A percentile compares a stretch with the other conserved stretches of the same genome.
Conservation (phyloP, 768 basidiomycete species). For the Boletus reticulatus region DNA sequence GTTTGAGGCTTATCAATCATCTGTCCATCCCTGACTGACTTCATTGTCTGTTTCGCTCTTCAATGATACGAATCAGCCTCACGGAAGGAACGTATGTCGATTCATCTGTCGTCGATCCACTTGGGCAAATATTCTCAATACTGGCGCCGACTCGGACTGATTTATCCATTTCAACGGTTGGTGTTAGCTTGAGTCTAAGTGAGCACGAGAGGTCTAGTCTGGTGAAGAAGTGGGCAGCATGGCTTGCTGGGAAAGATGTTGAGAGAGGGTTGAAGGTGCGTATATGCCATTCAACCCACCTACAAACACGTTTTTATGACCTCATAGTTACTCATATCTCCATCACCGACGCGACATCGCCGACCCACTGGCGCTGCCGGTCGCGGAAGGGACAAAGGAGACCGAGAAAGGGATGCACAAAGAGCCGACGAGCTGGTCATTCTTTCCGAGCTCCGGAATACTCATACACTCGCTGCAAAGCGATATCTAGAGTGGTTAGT, state of each 20-base stretch:
- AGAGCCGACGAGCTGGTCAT: conserved; percentile 24
- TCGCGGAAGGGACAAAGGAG: conserved; percentile 24
- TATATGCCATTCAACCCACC: neutral
- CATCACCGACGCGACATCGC: conserved; percentile 17
- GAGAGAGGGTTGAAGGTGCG: conserved; percentile 70
- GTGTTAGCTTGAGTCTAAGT: conserved; percentile 5
- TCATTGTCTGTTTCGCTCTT: neutral
- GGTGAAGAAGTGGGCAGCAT: conserved; percentile 74
- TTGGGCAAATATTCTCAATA: conserved; percentile 28
- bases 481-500: conserved; percentile 83
- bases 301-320: neutral
- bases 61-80: conserved; percentile 15
- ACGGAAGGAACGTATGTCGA: conserved; percentile 26
- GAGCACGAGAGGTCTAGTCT: conserved; percentile 49
- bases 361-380: conserved; percentile 17
- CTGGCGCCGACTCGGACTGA: conserved; percentile 15
- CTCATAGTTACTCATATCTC: conserved; percentile 22
- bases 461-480: conserved; percentile 45
- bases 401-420: conserved; percentile 21
- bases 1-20: neutral
- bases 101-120: conserved; percentile 23
- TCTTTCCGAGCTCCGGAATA: conserved; percentile 29
- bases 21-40: neutral
- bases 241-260: conserved; percentile 70
- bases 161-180: neutral